phyloP scores from a whole-genome alignment of 192 early-diverging fungal species.

The Backusella mclennaniae region DNA sequence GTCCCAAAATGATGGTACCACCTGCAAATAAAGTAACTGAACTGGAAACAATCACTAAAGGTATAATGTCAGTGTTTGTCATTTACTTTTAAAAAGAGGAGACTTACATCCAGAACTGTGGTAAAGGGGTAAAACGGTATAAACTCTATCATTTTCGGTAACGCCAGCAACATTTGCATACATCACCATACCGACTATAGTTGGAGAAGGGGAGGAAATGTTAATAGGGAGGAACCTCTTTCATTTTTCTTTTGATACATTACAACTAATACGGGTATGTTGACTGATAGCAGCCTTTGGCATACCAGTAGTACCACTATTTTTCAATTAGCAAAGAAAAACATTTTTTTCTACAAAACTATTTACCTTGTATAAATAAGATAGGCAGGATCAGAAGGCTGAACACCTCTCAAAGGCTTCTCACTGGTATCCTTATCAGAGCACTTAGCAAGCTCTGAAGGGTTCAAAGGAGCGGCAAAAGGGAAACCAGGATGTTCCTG shows the following conservation, averaged over 20 bases:
- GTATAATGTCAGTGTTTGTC: neutral
- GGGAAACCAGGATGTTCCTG: slow-evolving; percentile 18
- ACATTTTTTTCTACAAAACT: neutral
- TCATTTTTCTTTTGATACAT: slow-evolving; percentile 11
- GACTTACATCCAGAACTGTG: slow-evolving; percentile 58
- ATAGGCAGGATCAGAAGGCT: slow-evolving; percentile 33
- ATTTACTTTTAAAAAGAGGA: neutral
- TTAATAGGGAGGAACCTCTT: neutral
- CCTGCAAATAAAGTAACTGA: slow-evolving; percentile 35
- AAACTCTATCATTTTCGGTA: slow-evolving; percentile 45
- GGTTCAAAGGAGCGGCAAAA: slow-evolving; percentile 28
- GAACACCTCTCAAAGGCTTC: slow-evolving; percentile 18
- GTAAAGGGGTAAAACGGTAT: slow-evolving; percentile 60
- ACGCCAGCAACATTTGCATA: slow-evolving; percentile 22
- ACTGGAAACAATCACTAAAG: slow-evolving; percentile 27
- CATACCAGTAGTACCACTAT: slow-evolving; percentile 60
- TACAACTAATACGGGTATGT: slow-evolving; percentile 42
- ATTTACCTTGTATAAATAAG: slow-evolving; percentile 37
- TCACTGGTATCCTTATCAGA: slow-evolving; percentile 31
- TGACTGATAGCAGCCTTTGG: slow-evolving; percentile 59
- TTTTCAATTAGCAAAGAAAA: slow-evolving; percentile 29
- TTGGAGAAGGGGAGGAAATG: neutral
- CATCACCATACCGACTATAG: slow-evolving; percentile 23
- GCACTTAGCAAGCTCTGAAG: slow-evolving; percentile 27
- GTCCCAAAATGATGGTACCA: slow-evolving; percentile 46